Evolutionary conservation across 495 filamentous ascomycete genomes (phyloP).

Genomic region (Terfezia claveryi): DNA sequence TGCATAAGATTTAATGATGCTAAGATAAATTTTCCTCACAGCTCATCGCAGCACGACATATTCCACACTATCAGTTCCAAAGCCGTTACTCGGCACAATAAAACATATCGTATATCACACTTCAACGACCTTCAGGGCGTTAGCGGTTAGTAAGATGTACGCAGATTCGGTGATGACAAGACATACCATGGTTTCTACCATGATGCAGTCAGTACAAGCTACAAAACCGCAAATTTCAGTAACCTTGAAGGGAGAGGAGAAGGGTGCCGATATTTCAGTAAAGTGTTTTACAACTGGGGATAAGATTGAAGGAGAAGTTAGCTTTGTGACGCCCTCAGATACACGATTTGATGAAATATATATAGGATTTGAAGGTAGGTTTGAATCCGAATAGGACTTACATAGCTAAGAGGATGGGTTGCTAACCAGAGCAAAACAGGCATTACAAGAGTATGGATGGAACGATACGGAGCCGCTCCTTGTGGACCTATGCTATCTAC

Average conservation of each 20-base stretch:
- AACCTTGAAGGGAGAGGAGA: constrained; percentile 2
- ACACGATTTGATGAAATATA: constrained; percentile 58
- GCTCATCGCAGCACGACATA: no score
- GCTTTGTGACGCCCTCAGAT: constrained; percentile 37
- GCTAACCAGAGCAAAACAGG: constrained; percentile 13
- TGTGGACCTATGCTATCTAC: constrained; percentile 24
- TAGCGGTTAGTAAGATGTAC: constrained; percentile 20
- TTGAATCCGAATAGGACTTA: constrained; percentile 18
- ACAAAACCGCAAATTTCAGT: constrained; percentile 8
- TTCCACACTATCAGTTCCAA: no score
- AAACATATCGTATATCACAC: no score
- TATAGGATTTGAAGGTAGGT: constrained; percentile 55
- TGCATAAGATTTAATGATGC: no score
- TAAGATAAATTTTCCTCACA: no score
- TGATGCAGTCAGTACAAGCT: constrained; percentile 7
- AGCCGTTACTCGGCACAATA: no score
- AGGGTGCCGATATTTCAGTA: constrained; percentile 2
- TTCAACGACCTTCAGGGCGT: constrained; percentile 22
- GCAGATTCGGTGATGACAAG: constrained; percentile 12
- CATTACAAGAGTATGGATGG: constrained; percentile 14
- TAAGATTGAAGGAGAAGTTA: constrained; percentile 13
- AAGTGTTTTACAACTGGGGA: constrained; percentile 12
- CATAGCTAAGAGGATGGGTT: constrained; percentile 3
- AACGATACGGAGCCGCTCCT: constrained; percentile 23
- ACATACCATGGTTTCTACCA: constrained; percentile 8